Evolutionary conservation across 495 filamentous ascomycete species (phyloP).

Genomic region (Neurospora sp.): DNA sequence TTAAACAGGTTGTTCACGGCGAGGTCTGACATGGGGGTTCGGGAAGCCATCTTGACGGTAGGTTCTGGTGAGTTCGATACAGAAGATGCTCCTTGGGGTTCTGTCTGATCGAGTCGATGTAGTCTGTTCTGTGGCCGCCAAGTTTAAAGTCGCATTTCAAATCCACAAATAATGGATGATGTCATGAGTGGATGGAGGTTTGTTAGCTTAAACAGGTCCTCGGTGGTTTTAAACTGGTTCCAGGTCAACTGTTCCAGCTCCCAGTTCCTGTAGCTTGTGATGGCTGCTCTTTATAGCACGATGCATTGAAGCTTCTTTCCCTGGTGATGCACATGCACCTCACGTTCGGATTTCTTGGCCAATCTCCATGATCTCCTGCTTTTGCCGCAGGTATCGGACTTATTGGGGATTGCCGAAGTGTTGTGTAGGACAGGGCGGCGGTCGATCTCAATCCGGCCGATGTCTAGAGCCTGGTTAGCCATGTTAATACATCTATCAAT

Average conservation of each 20-base stretch:
- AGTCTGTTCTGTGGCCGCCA: background rate
- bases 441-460: background rate
- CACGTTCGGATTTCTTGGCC: background rate
- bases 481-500: background rate
- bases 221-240: background rate
- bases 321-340: background rate
- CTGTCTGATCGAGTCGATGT: background rate
- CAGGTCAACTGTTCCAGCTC: background rate
- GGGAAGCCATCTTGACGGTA: background rate
- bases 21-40: background rate
- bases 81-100: background rate
- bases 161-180: background rate
- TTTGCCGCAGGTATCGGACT: background rate
- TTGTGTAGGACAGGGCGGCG: background rate
- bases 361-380: background rate
- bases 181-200: background rate
- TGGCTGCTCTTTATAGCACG: background rate
- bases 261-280: background rate
- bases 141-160: background rate
- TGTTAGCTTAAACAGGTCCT: background rate
- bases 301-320: background rate
- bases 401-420: background rate
- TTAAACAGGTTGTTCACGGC: slow-evolving; percentile 31
- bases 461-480: background rate
- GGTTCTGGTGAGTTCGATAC: background rate